A percentile compares a stretch with the other conserved stretches of the same genome.
phyloP scores from a whole-genome alignment of 2,329 filamentous ascomycete species.

The Xylaria multiplex region DNA sequence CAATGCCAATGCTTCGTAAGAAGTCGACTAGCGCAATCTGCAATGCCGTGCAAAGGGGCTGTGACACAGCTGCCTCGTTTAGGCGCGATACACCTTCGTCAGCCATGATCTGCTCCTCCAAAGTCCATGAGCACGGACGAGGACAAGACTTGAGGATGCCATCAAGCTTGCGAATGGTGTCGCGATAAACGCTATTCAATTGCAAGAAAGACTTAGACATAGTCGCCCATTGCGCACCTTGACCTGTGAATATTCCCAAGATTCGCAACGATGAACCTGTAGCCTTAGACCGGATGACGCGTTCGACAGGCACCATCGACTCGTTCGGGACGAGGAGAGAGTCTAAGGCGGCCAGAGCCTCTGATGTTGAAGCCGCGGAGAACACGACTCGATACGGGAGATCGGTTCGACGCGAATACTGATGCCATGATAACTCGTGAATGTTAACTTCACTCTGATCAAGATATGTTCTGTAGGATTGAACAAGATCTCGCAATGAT shows the following conservation, averaged over 20 bases:
- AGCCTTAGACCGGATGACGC: constrained; percentile 42
- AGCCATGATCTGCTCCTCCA: constrained; percentile 51
- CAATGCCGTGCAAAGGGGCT: constrained; percentile 64
- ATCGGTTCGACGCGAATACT: constrained; percentile 47
- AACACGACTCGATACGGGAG: constrained; percentile 49
- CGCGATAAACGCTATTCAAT: constrained; percentile 48
- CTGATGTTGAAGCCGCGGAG: constrained; percentile 39
- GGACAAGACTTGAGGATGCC: constrained; percentile 38
- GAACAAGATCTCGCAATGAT: constrained; percentile 47
- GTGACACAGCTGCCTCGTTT: constrained; percentile 54
- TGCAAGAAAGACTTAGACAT: constrained; percentile 49
- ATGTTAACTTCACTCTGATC: constrained; percentile 24
- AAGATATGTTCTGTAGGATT: constrained; percentile 48
- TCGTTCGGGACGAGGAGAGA: constrained; percentile 41
- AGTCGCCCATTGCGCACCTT: constrained; percentile 51
- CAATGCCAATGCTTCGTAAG: constrained; percentile 43
- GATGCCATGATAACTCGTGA: constrained; percentile 49
- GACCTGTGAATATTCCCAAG: constrained; percentile 51
- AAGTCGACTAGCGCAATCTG: constrained; percentile 59
- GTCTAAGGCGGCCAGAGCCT: constrained; percentile 44
- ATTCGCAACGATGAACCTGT: constrained; percentile 40
- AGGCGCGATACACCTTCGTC: constrained; percentile 46
- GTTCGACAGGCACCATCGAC: constrained; percentile 10
- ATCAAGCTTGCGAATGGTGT: constrained; percentile 51
- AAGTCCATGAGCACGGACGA: constrained; percentile 47